Evolutionary conservation across 176 grass and related monocot genomes (phyloP), one percentile per base, ranked within the genome.

Genomic region (Pharus latifolius): DNA sequence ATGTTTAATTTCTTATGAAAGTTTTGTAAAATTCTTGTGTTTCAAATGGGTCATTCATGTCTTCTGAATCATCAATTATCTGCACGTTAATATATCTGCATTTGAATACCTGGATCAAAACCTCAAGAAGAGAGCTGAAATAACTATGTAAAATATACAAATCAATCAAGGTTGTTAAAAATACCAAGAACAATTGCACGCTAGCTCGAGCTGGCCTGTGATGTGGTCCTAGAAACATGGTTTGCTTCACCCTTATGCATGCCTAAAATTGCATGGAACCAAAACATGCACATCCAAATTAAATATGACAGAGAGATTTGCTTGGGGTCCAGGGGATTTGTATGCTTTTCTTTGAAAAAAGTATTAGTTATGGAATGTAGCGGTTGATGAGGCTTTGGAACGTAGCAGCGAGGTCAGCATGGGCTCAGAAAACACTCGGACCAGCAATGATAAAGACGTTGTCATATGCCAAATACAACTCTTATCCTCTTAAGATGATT

Each of bases 391-490:
- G 33, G 43, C 4, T 10, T 84, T 73, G 82, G 75, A 67, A 43
- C 16, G 17, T 84, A 53, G 75, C 68, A 79, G 26, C 26, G 20
- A 60, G 68, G 75, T 79, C 82, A 67, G 25, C 66, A 72, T 83
- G 41, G 24, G 68, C 52, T 56, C 66, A 78, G 67, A 78, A 73
- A 73, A 45, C 60, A 52, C 43, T 73, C 32, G 26, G 60, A 37
- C 19, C 73, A 74, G 41, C n/a, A 20, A 1, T 2, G 75, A 78
- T 35, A 60, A 32, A 26, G 82, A 73, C 53, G 24, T 60, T n/a
- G n/a, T n/a, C 43, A 25, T 67, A 35, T 66, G 51, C 40, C 51
- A 26, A 20, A 18, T 28, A 52, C 33, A 37, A 25, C 51, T 59
- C 68, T 73, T 78, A 84, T 78, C 82, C 26, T 13, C 4, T 28